These are phyloP conservation scores for Xylaria sp. DNA, from an alignment of 2,329 filamentous ascomycete genomes.

Conservation along the genomic window DNA sequence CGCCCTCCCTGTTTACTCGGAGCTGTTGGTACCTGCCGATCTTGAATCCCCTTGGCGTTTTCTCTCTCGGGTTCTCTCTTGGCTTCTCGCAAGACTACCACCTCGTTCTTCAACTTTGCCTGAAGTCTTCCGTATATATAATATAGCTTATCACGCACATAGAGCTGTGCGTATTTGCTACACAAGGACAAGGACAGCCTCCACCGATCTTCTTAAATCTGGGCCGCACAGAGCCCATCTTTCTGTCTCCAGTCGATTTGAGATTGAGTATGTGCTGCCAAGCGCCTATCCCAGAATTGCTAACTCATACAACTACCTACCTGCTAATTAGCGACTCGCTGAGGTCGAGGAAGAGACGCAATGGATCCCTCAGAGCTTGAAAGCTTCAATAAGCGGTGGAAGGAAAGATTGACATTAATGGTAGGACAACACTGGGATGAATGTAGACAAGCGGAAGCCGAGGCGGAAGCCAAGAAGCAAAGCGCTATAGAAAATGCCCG, in stretches of 20 bases:
- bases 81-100: too few relatives aligned
- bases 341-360: background rate
- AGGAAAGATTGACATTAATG: slow-evolving; percentile 26
- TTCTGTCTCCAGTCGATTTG: background rate
- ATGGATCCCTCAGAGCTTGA: slow-evolving; percentile 29
- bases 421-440: slow-evolving; percentile 31
- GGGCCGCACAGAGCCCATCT: background rate
- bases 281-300: background rate
- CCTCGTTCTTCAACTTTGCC: too few relatives aligned
- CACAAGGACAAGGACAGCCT: background rate
- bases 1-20: background rate
- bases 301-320: background rate
- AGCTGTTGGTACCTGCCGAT: too few relatives aligned
- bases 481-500: slow-evolving; percentile 13
- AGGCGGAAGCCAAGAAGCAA: slow-evolving; percentile 31
- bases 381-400: slow-evolving; percentile 27
- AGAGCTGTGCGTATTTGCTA: background rate
- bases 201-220: background rate
- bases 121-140: too few relatives aligned
- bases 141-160: too few relatives aligned
- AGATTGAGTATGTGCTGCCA: background rate
- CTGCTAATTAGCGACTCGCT: background rate
- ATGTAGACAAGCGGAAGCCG: slow-evolving; percentile 14
- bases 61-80: too few relatives aligned
- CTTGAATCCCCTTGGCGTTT: too few relatives aligned